Evolutionary conservation across 371 early-diverging fungal species (phyloP).

Genomic region (Funneliformis caledonium): DNA sequence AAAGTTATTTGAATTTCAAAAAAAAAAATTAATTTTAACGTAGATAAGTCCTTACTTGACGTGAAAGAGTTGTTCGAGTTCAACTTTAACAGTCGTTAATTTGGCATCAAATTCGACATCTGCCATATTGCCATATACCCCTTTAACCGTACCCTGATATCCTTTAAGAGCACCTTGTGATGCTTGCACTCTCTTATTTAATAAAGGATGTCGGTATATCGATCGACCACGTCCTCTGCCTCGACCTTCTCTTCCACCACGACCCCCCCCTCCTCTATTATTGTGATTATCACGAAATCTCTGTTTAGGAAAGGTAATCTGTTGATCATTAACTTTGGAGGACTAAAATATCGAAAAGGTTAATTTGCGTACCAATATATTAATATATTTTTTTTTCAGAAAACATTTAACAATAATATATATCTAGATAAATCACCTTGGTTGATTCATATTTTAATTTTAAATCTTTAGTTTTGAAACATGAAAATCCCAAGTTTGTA

Average conservation of each 20-base stretch:
- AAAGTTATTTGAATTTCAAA: neutral
- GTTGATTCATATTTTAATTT: neutral
- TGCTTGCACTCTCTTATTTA: slow-evolving; percentile 89
- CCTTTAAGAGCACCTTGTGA: slow-evolving; percentile 96
- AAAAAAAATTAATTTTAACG: neutral
- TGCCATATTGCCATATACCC: slow-evolving; percentile 74
- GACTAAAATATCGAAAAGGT: neutral
- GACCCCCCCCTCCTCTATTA: slow-evolving; percentile 52
- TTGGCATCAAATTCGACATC: slow-evolving; percentile 96
- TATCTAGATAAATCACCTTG: neutral
- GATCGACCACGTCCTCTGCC: slow-evolving; percentile 76
- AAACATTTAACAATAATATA: too few relatives aligned
- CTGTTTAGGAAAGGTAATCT: neutral
- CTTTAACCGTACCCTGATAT: slow-evolving; percentile 96
- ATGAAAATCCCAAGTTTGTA: neutral
- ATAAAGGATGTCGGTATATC: slow-evolving; percentile 72
- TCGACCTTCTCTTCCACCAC: slow-evolving; percentile 62
- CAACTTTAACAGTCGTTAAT: slow-evolving; percentile 76
- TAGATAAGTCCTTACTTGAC: slow-evolving; percentile 43
- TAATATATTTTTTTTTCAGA: too few relatives aligned
- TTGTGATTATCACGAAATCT: neutral
- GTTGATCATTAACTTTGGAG: neutral
- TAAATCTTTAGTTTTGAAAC: neutral
- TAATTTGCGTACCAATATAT: too few relatives aligned
- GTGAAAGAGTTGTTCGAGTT: slow-evolving; percentile 72